A percentile compares a stretch with the other conserved stretches of the same genome.
These are phyloP conservation scores for Candida boidinii DNA, from an alignment of 805 yeast genomes.

Conservation along the genomic window DNA sequence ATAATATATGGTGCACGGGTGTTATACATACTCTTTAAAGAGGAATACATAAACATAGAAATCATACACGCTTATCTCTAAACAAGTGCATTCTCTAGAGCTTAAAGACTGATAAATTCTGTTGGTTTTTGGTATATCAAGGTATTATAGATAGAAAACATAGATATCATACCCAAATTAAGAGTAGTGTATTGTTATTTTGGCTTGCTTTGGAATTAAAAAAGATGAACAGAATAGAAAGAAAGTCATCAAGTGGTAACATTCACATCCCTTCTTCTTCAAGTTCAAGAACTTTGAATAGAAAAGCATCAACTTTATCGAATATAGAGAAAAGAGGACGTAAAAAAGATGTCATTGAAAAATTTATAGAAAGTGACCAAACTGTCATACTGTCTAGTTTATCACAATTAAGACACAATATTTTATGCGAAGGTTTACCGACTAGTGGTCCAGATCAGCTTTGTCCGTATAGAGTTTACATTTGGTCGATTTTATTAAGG, in stretches of 20 bases:
- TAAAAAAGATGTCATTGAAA: slow-evolving; percentile 46
- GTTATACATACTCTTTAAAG: too few relatives aligned
- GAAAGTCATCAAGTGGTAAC: too few relatives aligned
- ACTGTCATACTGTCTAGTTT: slow-evolving; percentile 39
- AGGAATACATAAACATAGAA: too few relatives aligned
- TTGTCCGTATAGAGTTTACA: slow-evolving; percentile 63
- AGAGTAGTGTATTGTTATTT: background rate
- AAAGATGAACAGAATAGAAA: too few relatives aligned
- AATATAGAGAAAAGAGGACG: slow-evolving; percentile 25
- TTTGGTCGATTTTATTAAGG: slow-evolving; percentile 72
- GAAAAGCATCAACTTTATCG: slow-evolving; percentile 12
- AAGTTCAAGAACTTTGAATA: slow-evolving; percentile 4
- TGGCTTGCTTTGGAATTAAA: slow-evolving; percentile 1
- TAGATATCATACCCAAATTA: too few relatives aligned
- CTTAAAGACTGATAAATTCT: too few relatives aligned
- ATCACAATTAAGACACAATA: slow-evolving; percentile 43
- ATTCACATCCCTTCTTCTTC: too few relatives aligned
- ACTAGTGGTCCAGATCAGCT: slow-evolving; percentile 24
- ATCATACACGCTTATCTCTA: too few relatives aligned
- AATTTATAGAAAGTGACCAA: slow-evolving; percentile 35
- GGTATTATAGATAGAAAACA: too few relatives aligned
- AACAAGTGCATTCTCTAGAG: too few relatives aligned
- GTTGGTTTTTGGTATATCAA: too few relatives aligned
- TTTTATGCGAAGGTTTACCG: slow-evolving; percentile 38
- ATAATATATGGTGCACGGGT: too few relatives aligned